Evolutionary conservation across 2,329 filamentous ascomycete genomes (phyloP), one percentile per base, ranked within the genome.

Genomic region (Dryadomyces quercivorus): DNA sequence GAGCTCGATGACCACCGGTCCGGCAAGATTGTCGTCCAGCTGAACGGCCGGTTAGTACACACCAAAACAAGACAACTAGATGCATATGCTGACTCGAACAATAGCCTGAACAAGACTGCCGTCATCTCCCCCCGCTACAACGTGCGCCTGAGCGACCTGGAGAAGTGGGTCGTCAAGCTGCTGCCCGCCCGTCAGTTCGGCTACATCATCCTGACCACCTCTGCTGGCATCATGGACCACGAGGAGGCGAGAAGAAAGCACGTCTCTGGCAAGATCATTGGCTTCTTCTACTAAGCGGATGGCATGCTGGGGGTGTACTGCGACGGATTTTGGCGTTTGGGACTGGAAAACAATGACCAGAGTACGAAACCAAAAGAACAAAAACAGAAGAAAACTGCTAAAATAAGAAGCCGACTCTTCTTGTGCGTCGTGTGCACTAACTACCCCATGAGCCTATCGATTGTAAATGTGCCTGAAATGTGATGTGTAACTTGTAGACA

Each of bases 151-250:
- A 78, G 81, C 69, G 93, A 98, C 68, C 83, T 98, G 71, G 93
- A 98, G 88, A 96, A 97, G 83, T 98, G 93, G 93, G 90, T 97
- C 68, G 89, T 95, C 78, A 95, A 95, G 85, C 87, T 98, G 71
- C 84, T 98, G 62, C 93, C 93, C 64, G 91, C 93, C 64, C 93
- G 93, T 96, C 93, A 98, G 79, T 98, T 98, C 82, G 93, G 93
- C 70, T 96, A 90, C 80, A 89, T 98, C 70, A 90, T 98, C 76
- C 86, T 98, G 69, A 98, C 93, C 75, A 98, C 93, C 76, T 96
- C 91, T 59, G 90, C 93, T 62, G 93, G 93, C 75, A 98, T 98
- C 76, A 97, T 98, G 92, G 93, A 98, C 81, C 93, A 98, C 81
- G 93, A 98, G 82, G 93, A 98, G 85, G 93, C 93, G 65, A 82